These are phyloP conservation scores for Pleurozium schreberi DNA, from an alignment of 225 moss, liverwort and hornwort species.

Conservation along the genomic window DNA sequence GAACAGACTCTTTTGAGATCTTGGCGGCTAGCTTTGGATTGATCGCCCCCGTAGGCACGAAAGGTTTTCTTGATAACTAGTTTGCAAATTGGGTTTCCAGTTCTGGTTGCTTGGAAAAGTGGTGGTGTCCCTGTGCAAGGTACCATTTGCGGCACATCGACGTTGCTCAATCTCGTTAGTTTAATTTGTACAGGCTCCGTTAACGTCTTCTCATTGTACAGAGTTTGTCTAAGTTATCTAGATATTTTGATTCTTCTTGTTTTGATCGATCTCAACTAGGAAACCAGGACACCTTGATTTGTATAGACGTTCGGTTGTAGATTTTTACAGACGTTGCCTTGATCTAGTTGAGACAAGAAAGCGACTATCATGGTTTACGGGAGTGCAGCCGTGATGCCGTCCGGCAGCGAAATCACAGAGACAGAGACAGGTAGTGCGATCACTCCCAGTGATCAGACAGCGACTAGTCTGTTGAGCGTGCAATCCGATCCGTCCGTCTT, in stretches of 20 bases:
- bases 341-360: not conserved
- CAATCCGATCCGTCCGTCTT: conserved; percentile 20
- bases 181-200: not conserved
- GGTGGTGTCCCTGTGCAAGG: not conserved
- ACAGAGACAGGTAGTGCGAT: not conserved
- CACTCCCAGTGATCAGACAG: not conserved
- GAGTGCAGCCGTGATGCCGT: conserved; percentile 25
- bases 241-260: not conserved
- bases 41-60: not conserved
- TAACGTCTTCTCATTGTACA: not conserved
- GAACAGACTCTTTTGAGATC: not conserved
- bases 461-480: not conserved
- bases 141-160: conserved; percentile 15
- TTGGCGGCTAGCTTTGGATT: not conserved
- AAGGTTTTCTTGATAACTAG: not conserved
- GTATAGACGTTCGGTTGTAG: not conserved
- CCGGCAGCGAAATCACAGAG: conserved; percentile 6
- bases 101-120: conserved; percentile 4
- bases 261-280: not conserved
- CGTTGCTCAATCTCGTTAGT: not conserved
- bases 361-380: not conserved
- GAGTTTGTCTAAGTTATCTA: not conserved
- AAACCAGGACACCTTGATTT: not conserved
- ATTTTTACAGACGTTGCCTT: not conserved
- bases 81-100: not conserved